Conservation (phyloP, 2,329 filamentous ascomycete species). For the Alternaria viburni region DNA sequence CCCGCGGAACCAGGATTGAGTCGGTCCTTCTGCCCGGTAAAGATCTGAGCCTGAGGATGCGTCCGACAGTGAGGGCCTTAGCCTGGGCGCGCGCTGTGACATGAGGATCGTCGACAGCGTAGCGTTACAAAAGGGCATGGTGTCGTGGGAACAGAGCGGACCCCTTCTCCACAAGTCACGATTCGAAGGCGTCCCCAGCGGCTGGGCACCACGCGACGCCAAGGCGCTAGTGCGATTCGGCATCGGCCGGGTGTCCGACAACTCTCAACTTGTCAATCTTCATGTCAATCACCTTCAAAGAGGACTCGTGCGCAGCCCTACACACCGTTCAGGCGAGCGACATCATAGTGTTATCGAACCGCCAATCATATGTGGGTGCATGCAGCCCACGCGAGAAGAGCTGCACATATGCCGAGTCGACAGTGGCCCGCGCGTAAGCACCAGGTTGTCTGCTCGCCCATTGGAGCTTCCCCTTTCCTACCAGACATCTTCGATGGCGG, state of each 20-base stretch:
- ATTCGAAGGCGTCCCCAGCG: not conserved
- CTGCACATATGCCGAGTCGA: not conserved
- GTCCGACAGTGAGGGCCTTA: not conserved
- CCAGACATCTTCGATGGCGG: not conserved
- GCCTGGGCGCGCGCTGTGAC: not conserved
- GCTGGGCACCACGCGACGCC: not conserved
- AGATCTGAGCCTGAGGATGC: not conserved
- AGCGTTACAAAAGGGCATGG: not conserved
- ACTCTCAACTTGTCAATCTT: not conserved
- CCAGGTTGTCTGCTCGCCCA: not conserved
- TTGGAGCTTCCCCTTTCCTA: not conserved
- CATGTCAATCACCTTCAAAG: not conserved
- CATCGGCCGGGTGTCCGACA: not conserved
- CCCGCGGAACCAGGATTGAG: not conserved
- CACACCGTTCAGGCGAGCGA: not conserved
- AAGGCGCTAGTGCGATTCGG: not conserved
- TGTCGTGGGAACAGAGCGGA: not conserved
- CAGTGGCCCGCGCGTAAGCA: not conserved
- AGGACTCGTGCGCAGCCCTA: not conserved
- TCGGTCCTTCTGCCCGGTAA: not conserved
- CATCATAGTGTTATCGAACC: not conserved
- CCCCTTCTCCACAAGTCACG: not conserved
- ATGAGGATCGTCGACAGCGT: not conserved
- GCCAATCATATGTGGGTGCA: not conserved
- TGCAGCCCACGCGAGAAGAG: not conserved